phyloP scores from a whole-genome alignment of 2,329 filamentous ascomycete species.

The Thelonectria discophora region DNA sequence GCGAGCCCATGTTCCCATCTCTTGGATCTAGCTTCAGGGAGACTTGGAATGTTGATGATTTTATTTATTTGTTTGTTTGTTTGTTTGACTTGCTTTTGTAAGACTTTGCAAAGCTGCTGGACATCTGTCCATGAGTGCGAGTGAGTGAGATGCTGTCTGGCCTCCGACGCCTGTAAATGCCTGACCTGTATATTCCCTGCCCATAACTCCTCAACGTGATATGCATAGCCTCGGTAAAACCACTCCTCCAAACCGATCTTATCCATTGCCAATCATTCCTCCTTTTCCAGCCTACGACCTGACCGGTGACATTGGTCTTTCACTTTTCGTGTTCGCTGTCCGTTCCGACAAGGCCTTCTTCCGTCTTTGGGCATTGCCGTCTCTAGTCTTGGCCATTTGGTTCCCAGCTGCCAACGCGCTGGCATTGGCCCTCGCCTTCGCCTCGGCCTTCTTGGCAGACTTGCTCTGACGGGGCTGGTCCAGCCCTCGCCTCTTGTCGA shows the following conservation, averaged over 20 bases:
- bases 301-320: constrained; percentile 37
- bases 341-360: constrained; percentile 51
- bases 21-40: constrained; percentile 4
- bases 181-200: constrained; percentile 11
- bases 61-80: not conserved
- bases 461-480: constrained; percentile 56
- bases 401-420: constrained; percentile 60
- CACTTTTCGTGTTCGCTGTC: constrained; percentile 34
- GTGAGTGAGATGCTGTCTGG: constrained; percentile 10
- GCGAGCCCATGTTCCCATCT: not conserved
- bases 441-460: constrained; percentile 48
- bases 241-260: constrained; percentile 7
- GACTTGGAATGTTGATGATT: not conserved
- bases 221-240: constrained; percentile 19
- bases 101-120: not conserved
- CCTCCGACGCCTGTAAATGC: constrained; percentile 1
- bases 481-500: constrained; percentile 72
- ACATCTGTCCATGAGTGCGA: constrained; percentile 6
- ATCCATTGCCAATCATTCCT: not conserved
- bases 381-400: constrained; percentile 52
- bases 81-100: not conserved
- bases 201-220: constrained; percentile 36
- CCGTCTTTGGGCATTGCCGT: constrained; percentile 44
- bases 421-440: constrained; percentile 45
- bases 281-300: constrained; percentile 29